phyloP scores from a whole-genome alignment of 345 rosid species.

The Citrus australasica region DNA sequence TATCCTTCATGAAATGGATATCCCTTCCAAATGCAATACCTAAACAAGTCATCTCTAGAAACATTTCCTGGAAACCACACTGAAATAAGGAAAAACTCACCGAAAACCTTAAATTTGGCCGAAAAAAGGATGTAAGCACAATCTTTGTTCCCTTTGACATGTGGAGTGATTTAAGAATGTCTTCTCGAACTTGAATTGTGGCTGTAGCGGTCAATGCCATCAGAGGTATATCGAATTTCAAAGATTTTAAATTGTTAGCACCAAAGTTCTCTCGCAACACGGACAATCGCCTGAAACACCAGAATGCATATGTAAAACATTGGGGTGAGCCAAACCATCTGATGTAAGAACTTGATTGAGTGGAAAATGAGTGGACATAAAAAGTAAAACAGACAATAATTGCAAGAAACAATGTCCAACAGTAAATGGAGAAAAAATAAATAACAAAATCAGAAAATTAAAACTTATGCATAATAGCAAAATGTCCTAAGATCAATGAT shows the following conservation, averaged over 20 bases:
- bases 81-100: conserved; percentile 38
- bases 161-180: conserved; percentile 61
- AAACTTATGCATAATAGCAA: neutral
- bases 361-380: neutral
- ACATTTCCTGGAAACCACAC: neutral
- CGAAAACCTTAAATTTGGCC: conserved; percentile 67
- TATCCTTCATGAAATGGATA: neutral
- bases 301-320: conserved; percentile 10
- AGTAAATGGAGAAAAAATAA: neutral
- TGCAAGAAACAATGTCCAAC: too few species aligned
- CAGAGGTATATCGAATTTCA: conserved; percentile 63
- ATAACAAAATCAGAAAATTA: neutral
- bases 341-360: neutral
- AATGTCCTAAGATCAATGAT: neutral
- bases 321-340: neutral
- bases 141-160: conserved; percentile 68
- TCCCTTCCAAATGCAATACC: neutral
- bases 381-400: neutral
- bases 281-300: conserved; percentile 59
- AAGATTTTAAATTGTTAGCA: conserved; percentile 44
- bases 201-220: conserved; percentile 98
- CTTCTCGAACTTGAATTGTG: conserved; percentile 65
- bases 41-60: neutral
- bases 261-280: conserved; percentile 66
- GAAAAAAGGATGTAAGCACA: conserved; percentile 79